A percentile compares a stretch with the other conserved stretches of the same genome.
Conservation (phyloP, 495 filamentous ascomycete genomes). For the Trichocladium antarcticum region DNA sequence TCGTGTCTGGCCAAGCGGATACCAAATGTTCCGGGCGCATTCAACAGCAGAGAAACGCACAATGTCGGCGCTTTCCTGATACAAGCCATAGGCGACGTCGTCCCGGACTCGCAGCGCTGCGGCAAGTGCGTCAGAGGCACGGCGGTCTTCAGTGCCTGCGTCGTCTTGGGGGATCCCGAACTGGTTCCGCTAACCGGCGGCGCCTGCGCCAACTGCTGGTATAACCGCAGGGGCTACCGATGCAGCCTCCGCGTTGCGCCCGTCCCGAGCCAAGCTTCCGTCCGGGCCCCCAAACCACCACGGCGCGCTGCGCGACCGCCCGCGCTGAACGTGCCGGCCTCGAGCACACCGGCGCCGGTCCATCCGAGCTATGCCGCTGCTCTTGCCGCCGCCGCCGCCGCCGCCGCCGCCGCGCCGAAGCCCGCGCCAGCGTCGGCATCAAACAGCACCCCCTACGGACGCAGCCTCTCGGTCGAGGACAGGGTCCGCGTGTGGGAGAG, state of each 20-base stretch:
- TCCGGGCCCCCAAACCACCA: neutral
- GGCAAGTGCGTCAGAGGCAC: neutral
- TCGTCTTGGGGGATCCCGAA: conserved; percentile 2
- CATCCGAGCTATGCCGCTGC: neutral
- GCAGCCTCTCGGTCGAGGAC: neutral
- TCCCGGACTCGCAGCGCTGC: conserved; percentile 5
- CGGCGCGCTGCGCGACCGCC: no score
- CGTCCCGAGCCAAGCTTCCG: neutral
- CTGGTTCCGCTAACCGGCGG: neutral
- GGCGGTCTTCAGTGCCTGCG: conserved; percentile 8
- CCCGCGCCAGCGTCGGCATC: no score
- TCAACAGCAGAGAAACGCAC: conserved; percentile 4
- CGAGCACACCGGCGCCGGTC: neutral
- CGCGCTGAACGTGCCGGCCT: no score
- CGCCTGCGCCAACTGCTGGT: conserved; percentile 21
- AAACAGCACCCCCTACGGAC: neutral
- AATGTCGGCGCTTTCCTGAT: conserved; percentile 15
- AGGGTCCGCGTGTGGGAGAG: conserved; percentile 12
- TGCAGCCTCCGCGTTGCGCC: conserved; percentile 9
- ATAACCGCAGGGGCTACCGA: conserved; percentile 9
- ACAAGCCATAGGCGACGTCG: conserved; percentile 11
- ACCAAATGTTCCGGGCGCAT: neutral
- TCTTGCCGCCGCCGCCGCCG: neutral
- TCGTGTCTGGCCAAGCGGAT: conserved; percentile 1
- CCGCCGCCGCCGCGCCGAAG: neutral